Evolutionary conservation across 1,284 basidiomycete genomes (phyloP).

Genomic region (Austroboletus olivaceoglutinosus): DNA sequence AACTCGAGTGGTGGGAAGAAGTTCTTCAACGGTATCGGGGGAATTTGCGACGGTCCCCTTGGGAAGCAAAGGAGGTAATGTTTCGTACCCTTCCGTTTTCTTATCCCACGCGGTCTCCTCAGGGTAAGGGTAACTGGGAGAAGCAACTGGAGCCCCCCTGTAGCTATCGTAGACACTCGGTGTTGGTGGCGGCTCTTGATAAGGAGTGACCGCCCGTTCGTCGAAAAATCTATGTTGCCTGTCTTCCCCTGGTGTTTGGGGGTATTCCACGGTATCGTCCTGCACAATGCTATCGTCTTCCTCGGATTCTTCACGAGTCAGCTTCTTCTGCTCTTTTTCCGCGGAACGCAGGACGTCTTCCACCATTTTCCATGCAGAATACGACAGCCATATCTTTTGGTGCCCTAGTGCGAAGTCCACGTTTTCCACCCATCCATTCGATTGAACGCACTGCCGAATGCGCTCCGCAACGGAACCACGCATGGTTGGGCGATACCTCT

Average conservation of each 20-base stretch:
- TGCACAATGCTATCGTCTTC: constrained; percentile 54
- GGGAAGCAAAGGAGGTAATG: constrained; percentile 28
- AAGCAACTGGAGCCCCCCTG: constrained; percentile 41
- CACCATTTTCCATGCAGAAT: constrained; percentile 79
- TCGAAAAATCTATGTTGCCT: constrained; percentile 37
- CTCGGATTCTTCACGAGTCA: constrained; percentile 42
- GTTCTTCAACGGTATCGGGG: constrained; percentile 75
- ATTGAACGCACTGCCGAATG: constrained; percentile 67
- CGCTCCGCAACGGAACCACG: constrained; percentile 65
- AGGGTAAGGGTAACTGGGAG: constrained; percentile 28
- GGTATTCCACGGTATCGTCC: constrained; percentile 65
- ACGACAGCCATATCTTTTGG: constrained; percentile 73
- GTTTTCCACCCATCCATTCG: constrained; percentile 75
- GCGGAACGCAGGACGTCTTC: constrained; percentile 74
- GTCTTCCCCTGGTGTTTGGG: constrained; percentile 42
- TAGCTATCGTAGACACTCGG: constrained; percentile 52
- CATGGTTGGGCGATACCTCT: constrained; percentile 76
- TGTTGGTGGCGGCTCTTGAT: constrained; percentile 31
- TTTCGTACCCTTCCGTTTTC: constrained; percentile 39
- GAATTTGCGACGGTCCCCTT: constrained; percentile 60
- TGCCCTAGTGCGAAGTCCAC: constrained; percentile 71
- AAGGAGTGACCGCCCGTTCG: constrained; percentile 31
- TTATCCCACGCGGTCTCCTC: constrained; percentile 52
- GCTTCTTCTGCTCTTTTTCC: constrained; percentile 65
- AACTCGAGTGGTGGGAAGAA: constrained; percentile 70